A percentile compares a stretch with the other conserved stretches of the same genome.
These are phyloP conservation scores for Carex littledalei DNA, from an alignment of 176 grass and related monocot genomes.

Conservation along the genomic window DNA sequence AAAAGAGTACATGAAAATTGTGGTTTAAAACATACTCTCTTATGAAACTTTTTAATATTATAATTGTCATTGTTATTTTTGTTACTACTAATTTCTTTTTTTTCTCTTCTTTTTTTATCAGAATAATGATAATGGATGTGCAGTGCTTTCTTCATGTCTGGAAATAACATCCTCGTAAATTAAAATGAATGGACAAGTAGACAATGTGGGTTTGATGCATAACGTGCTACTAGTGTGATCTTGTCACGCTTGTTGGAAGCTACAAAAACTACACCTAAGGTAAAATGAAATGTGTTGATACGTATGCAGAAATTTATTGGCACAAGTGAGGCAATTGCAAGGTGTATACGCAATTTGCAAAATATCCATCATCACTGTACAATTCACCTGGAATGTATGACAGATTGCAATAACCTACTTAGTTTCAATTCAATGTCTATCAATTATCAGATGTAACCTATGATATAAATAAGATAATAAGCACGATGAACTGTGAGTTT, in stretches of 20 bases:
- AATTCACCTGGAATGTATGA: background rate
- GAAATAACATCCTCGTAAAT: background rate
- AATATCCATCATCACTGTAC: background rate
- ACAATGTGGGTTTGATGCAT: slow-evolving; percentile 2
- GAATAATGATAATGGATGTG: background rate
- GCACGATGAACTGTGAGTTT: background rate
- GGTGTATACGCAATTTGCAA: background rate
- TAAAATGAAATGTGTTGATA: background rate
- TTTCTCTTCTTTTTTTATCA: background rate
- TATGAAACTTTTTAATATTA: background rate
- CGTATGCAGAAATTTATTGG: background rate
- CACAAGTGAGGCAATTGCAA: background rate
- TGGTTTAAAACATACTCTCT: background rate
- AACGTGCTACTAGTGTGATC: background rate
- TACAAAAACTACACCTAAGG: background rate
- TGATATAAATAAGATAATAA: background rate
- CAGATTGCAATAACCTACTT: no score
- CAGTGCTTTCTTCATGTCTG: background rate
- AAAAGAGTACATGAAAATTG: background rate
- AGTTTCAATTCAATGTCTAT: background rate
- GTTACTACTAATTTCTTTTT: background rate
- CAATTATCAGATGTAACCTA: background rate
- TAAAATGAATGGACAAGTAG: background rate
- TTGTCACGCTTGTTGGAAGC: background rate
- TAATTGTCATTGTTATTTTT: background rate